phyloP scores from a whole-genome alignment of 192 early-diverging fungal genomes.

The Haplosporangium gracile region DNA sequence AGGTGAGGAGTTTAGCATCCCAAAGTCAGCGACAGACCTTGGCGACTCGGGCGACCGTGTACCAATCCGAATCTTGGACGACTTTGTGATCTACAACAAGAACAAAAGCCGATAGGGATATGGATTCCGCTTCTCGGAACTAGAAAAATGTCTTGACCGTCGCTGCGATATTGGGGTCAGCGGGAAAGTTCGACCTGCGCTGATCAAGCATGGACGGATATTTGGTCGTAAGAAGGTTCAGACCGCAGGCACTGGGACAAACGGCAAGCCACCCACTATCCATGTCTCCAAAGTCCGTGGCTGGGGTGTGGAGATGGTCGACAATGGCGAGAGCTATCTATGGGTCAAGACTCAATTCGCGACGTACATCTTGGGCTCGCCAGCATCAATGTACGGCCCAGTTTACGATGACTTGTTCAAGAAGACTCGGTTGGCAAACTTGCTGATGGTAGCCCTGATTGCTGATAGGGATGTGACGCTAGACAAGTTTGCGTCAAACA shows the following conservation, averaged over 20 bases:
- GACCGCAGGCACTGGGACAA: neutral
- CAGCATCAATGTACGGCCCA: neutral
- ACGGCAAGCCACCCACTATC: neutral
- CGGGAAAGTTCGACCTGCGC: neutral
- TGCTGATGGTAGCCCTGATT: neutral
- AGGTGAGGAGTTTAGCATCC: neutral
- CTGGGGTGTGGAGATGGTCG: neutral
- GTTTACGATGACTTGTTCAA: neutral
- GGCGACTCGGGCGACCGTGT: neutral
- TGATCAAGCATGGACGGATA: neutral
- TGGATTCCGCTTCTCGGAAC: neutral
- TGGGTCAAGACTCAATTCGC: conserved; percentile 8
- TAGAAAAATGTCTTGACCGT: neutral
- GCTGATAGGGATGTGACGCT: neutral
- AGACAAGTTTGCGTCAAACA: neutral
- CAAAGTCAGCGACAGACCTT: neutral
- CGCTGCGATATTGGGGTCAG: neutral
- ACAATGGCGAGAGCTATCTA: neutral
- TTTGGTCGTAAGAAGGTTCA: neutral
- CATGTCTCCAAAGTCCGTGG: neutral
- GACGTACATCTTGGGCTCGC: neutral
- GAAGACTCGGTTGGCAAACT: neutral
- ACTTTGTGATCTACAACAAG: neutral
- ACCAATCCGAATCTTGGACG: conserved; percentile 1
- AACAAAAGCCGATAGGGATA: neutral